Evolutionary conservation across 2,329 filamentous ascomycete genomes (phyloP).

Genomic region (Colletotrichum magnum): DNA sequence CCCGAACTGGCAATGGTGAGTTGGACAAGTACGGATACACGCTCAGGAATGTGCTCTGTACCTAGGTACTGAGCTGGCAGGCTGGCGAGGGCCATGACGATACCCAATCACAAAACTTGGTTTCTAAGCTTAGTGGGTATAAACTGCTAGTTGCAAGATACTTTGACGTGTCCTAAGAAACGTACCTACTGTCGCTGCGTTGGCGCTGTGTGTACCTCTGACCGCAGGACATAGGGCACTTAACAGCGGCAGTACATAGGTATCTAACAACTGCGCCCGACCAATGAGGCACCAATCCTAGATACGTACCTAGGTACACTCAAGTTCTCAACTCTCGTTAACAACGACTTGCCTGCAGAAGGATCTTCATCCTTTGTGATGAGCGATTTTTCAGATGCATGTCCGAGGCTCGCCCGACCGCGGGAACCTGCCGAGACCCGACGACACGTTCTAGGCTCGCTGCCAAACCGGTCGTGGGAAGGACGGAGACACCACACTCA

Average conservation of each 20-base stretch:
- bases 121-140: not conserved
- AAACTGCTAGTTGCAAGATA: not conserved
- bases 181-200: no score
- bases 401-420: not conserved
- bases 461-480: not conserved
- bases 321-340: not conserved
- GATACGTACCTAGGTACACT: no score
- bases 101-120: slow-evolving; percentile 8
- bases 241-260: no score
- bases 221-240: no score
- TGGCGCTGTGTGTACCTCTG: no score
- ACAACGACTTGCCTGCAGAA: not conserved
- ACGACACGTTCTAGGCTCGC: not conserved
- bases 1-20: no score
- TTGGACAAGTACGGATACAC: not conserved
- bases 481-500: not conserved
- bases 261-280: no score
- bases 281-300: no score
- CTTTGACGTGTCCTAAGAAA: no score
- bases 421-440: not conserved
- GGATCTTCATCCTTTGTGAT: not conserved
- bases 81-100: not conserved
- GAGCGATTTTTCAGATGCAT: not conserved
- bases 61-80: not conserved
- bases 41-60: not conserved